phyloP scores from a whole-genome alignment of 2,329 filamentous ascomycete genomes.

The Akanthomyces dipterigenus region DNA sequence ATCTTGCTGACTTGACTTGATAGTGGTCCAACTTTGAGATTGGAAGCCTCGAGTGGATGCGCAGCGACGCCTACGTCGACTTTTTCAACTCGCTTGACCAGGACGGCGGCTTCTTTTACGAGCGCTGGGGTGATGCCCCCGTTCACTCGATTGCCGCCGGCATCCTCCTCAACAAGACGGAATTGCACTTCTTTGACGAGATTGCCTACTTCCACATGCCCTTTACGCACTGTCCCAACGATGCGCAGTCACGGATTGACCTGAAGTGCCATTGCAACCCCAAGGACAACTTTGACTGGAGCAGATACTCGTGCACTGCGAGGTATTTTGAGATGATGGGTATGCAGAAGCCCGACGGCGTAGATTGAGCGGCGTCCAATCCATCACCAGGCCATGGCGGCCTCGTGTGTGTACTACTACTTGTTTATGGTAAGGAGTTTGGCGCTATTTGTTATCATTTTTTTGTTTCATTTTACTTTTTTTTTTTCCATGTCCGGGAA shows the following conservation, averaged over 20 bases:
- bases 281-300: conserved; percentile 98
- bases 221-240: conserved; percentile 95
- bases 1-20: conserved; percentile 20
- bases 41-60: conserved; percentile 87
- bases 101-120: conserved; percentile 96
- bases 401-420: neutral
- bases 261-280: conserved; percentile 93
- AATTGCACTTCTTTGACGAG: conserved; percentile 98
- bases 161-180: conserved; percentile 81
- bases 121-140: conserved; percentile 95
- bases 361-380: conserved; percentile 55
- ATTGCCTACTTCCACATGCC: conserved; percentile 98
- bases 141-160: conserved; percentile 95
- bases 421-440: neutral
- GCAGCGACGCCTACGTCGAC: conserved; percentile 80
- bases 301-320: conserved; percentile 88
- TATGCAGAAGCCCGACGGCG: conserved; percentile 80
- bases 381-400: neutral
- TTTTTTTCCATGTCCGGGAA: neutral
- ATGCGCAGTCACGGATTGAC: conserved; percentile 74
- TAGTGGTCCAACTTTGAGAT: conserved; percentile 99
- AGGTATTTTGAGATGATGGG: conserved; percentile 80
- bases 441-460: neutral
- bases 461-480: neutral
- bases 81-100: conserved; percentile 91